Conservation (phyloP, 108 stramenopile species). For the Tribonema minus region DNA sequence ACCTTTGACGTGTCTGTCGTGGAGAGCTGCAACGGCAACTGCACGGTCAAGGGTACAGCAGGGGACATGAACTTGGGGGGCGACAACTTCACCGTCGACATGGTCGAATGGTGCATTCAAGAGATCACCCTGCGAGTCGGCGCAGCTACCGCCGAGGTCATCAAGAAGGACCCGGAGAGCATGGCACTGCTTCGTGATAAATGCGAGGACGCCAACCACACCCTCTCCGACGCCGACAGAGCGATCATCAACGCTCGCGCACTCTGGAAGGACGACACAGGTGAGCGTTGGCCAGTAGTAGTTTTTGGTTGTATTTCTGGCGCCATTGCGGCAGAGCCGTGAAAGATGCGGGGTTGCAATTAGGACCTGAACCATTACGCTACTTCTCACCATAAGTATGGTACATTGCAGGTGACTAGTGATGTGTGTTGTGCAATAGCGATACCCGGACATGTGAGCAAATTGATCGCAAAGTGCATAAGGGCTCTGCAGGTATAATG, state of each 20-base stretch:
- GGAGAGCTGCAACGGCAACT: constrained; percentile 98
- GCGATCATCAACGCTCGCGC: constrained; percentile 99
- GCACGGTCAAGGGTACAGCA: constrained; percentile 99
- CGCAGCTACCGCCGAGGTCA: constrained; percentile 78
- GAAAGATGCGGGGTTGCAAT: no score
- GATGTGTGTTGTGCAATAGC: no score
- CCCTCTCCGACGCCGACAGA: constrained; percentile 91
- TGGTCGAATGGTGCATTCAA: constrained; percentile 55
- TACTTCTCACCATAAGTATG: no score
- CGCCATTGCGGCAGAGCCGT: no score
- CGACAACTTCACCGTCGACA: constrained; percentile 96
- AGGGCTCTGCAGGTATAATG: no score
- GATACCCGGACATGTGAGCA: no score
- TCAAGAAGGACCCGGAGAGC: constrained; percentile 89
- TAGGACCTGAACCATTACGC: no score
- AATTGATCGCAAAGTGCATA: no score
- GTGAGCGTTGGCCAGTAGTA: no score
- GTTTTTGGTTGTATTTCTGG: no score
- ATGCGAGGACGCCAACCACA: constrained; percentile 99
- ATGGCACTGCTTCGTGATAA: constrained; percentile 96
- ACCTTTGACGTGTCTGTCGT: constrained; percentile 95
- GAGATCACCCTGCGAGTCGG: constrained; percentile 38
- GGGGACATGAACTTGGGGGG: constrained; percentile 99
- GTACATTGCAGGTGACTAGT: no score
- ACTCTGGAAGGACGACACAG: no score